Base-by-base conservation (phyloP, 805 yeast genomes). In the Pichia kluyveri region DNA sequence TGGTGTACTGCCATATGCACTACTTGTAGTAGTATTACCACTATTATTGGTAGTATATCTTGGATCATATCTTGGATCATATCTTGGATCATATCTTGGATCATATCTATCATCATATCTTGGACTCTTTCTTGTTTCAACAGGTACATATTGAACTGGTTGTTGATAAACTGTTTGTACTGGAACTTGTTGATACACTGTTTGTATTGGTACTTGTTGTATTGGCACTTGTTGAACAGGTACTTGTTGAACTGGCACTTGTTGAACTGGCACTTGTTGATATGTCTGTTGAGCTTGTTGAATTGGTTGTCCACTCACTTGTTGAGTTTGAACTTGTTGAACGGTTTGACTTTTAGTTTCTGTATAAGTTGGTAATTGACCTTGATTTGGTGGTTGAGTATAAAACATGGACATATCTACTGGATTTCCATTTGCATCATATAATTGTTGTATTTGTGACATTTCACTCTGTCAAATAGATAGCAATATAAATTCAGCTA, bases 391-490 rank as follows among this genome's bases (percentile, higher is more conserved):
- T 15, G 28, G 37, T 37, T 38, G 40, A 8, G 18, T 18, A 14
- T 19, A 14, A 15, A 23, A 40, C 19, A 43, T 19, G 2, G 41
- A 28, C 46, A 44, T 39, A 7, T 44, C 38, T 8, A 44, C 46
- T 8, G 46, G 46, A 8, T 44, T 44, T 3, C 43, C 47, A 28
- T 46, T 42, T 15, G 45, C 45, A 42, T 47, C 47, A 39, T 43
- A 47, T 3, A 43, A 30, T 32, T 47, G 47, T 30, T 43, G 44
- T 26, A 37, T 31, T 23, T 11, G n/a, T 4, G 19, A 8, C 37
- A 34, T 34, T 34, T 12, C 6, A 11, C 4, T 12, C 8, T 3
- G 14, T 30, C 5, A 12, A 12, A 11, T 30, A 11, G 6, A 4
- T 30, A 30, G 5, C 5, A 3, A 19, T 19, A 19, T 19, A 19